A percentile compares a stretch with the other conserved stretches of the same genome.
Conservation (phyloP, 192 early-diverging fungal genomes). For the Diversispora eburnea region DNA sequence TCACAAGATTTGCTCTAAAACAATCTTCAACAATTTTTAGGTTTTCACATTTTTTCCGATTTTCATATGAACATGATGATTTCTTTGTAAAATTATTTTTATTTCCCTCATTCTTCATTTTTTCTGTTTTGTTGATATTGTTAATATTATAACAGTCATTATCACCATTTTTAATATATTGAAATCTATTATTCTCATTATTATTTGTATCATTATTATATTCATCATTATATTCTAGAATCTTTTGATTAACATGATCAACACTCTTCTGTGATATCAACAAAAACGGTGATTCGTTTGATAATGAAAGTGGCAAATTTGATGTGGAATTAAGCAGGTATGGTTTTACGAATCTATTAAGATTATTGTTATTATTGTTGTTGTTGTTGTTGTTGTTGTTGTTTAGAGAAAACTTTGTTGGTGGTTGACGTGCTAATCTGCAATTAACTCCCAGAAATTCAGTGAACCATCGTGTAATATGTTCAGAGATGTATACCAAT, state of each 20-base stretch:
- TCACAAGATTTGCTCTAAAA: constrained; percentile 71
- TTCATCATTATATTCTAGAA: constrained; percentile 31
- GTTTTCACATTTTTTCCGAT: no score
- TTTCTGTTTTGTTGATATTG: background rate
- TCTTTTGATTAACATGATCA: constrained; percentile 49
- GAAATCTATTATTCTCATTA: no score
- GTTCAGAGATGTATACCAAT: constrained; percentile 31
- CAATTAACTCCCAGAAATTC: constrained; percentile 43
- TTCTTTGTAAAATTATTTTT: no score
- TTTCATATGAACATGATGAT: no score
- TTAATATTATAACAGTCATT: no score
- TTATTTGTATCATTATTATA: background rate
- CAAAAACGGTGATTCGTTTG: constrained; percentile 72
- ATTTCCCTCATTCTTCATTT: no score
- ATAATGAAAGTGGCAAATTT: constrained; percentile 49
- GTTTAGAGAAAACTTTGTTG: background rate
- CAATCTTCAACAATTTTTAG: constrained; percentile 32
- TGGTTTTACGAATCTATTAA: constrained; percentile 36
- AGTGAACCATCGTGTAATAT: constrained; percentile 48
- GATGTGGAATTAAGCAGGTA: constrained; percentile 35
- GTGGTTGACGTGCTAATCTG: constrained; percentile 39
- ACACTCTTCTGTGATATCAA: constrained; percentile 61
- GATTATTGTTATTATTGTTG: background rate
- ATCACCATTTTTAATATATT: no score
- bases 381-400: background rate